phyloP scores from a whole-genome alignment of 495 filamentous ascomycete species.

The Hypoxylon trugodes region DNA sequence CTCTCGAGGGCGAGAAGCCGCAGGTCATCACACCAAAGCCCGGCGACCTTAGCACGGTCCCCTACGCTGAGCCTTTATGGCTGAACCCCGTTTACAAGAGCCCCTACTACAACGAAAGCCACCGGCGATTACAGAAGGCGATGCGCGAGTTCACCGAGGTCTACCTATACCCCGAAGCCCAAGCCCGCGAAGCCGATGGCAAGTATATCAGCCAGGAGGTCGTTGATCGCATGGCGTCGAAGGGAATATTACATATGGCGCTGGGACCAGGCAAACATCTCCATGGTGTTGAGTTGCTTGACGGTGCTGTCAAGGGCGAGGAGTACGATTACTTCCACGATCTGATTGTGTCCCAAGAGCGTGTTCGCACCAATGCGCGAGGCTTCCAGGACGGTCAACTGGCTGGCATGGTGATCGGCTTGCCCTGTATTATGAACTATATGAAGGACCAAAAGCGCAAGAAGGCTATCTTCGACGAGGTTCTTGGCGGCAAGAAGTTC shows the following conservation, averaged over 20 bases:
- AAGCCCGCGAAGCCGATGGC: conserved; percentile 79
- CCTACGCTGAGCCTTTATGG: conserved; percentile 86
- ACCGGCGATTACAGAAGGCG: conserved; percentile 73
- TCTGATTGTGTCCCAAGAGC: conserved; percentile 77
- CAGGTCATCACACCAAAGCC: conserved; percentile 74
- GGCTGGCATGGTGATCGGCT: conserved; percentile 84
- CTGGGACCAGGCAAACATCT: conserved; percentile 86
- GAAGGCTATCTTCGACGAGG: conserved; percentile 72
- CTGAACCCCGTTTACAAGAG: conserved; percentile 79
- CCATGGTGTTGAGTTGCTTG: conserved; percentile 71
- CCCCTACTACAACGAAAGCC: conserved; percentile 84
- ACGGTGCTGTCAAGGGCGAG: conserved; percentile 75
- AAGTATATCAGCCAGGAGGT: conserved; percentile 78
- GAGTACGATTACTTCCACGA: conserved; percentile 93
- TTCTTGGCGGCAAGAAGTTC: conserved; percentile 83
- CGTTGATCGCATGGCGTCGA: conserved; percentile 78
- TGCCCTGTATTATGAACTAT: conserved; percentile 85
- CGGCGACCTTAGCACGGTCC: conserved; percentile 77
- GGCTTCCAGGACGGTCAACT: conserved; percentile 70
- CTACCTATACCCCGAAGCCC: conserved; percentile 76
- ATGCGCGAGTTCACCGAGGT: conserved; percentile 77
- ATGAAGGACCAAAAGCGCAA: conserved; percentile 71
- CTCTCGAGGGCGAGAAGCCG: conserved; percentile 75
- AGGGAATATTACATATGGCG: conserved; percentile 80
- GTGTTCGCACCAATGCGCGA: conserved; percentile 71